Conservation (phyloP, 2,329 filamentous ascomycete genomes). For the Lachnellula occidentalis region DNA sequence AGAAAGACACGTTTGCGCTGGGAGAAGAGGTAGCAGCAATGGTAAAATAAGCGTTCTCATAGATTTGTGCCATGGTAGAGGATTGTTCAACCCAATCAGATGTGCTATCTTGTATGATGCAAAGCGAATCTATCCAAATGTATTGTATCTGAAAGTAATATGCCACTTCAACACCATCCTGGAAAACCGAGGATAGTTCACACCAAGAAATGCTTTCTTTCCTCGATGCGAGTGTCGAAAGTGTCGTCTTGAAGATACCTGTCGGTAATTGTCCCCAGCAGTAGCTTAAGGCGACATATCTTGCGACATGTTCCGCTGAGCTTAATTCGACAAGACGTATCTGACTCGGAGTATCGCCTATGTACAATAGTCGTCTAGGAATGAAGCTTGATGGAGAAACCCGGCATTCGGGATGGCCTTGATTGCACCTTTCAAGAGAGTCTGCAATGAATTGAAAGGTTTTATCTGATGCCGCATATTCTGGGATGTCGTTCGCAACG, state of each 20-base stretch:
- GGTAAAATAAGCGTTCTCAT: slow-evolving; percentile 1
- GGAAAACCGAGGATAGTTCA: slow-evolving; percentile 8
- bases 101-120: neutral
- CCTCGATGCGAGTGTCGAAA: neutral
- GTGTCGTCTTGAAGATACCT: neutral
- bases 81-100: slow-evolving; percentile 12
- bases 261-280: neutral
- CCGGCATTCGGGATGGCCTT: neutral
- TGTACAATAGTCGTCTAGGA: neutral
- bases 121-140: slow-evolving; percentile 28
- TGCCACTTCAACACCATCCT: slow-evolving; percentile 25
- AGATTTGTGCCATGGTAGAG: slow-evolving; percentile 19
- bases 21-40: neutral
- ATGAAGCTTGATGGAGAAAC: neutral
- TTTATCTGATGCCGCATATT: neutral
- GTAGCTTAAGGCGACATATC: slow-evolving; percentile 5
- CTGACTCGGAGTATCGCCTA: neutral
- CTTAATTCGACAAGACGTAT: neutral
- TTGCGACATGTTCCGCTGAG: neutral
- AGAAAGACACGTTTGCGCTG: neutral
- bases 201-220: neutral
- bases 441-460: neutral
- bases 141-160: slow-evolving; percentile 22
- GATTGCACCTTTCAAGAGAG: neutral
- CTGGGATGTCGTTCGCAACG: neutral